Evolutionary conservation across 2,329 filamentous ascomycete genomes (phyloP), one percentile per base, ranked within the genome.

Genomic region (Cladosporium oxysporum): DNA sequence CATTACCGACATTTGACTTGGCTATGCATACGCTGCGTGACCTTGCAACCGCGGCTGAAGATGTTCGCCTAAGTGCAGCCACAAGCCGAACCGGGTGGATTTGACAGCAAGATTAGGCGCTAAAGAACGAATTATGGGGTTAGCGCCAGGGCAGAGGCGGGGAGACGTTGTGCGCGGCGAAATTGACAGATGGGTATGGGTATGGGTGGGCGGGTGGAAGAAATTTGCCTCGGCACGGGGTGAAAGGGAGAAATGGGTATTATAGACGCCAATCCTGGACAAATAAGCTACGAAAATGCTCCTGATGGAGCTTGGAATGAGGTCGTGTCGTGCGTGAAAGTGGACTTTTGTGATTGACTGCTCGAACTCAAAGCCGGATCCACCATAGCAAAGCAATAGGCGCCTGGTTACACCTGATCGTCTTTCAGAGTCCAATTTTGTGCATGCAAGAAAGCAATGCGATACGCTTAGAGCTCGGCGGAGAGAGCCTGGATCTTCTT

Each of bases 401-500:
- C 61, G 50, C 61, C 61, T 57, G 28, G 11, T 21, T 57, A 63
- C 61, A 37, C 61, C 61, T 63, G 50, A 37, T 52, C 55, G 50
- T 63, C 50, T 57, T 63, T 57, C 31, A 57, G 61, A 63, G 61
- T 63, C 57, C 61, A 52, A 37, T 63, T 35, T 63, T 63, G 35
- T 33, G 50, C 33, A 35, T 31, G 49, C 50, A 44, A 33, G 35
- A 57, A 63, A 33, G 33, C n/a, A 55, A 18, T 37, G 41, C 11
- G 59, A 57, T 6, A 57, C 61, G 61, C 61, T 63, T 63, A 74
- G 57, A 67, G 31, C 70, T 76, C 72, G 61, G 66, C 83, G 76
- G 86, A 87, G 77, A 97, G 86, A 83, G 90, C 86, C 79, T 90
- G 88, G 85, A 99, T 99, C 88, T 91, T 96, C 81, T 89, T 88